Percentiles rank a stretch among this genome's conserved stretches.
phyloP scores from a whole-genome alignment of 768 basidiomycete genomes.

The Lepiota venenata region DNA sequence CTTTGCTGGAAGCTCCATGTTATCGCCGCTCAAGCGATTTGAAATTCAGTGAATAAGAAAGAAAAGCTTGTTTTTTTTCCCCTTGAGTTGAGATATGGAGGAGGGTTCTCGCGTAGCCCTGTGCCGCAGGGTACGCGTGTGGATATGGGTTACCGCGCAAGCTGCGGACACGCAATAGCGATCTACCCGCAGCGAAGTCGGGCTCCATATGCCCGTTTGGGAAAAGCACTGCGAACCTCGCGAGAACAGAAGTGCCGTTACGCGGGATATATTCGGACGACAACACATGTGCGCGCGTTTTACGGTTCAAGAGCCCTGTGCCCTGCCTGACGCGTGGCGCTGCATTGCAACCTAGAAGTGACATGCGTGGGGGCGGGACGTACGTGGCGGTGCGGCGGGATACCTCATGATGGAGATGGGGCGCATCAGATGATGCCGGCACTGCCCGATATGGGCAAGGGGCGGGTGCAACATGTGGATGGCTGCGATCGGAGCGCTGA shows the following conservation, averaged over 20 bases:
- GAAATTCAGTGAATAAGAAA: no score
- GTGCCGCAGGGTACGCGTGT: conserved; percentile 3
- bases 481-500: conserved; percentile 6
- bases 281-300: no score
- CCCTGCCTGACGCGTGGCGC: background rate
- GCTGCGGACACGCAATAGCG: background rate
- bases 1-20: no score
- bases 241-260: background rate
- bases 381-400: conserved; percentile 1
- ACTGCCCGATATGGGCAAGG: background rate
- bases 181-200: background rate
- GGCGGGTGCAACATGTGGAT: conserved; percentile 5
- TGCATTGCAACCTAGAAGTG: background rate
- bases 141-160: background rate
- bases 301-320: no score
- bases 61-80: no score
- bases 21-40: no score
- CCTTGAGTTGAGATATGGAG: no score
- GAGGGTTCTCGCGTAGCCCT: background rate
- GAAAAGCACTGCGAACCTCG: background rate
- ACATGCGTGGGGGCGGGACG: no score
- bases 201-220: background rate
- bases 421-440: background rate
- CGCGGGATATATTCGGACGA: background rate
- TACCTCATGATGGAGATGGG: conserved; percentile 1